Base-by-base conservation (phyloP, 2,329 filamentous ascomycete species). In the Escovopsis sp. region DNA sequence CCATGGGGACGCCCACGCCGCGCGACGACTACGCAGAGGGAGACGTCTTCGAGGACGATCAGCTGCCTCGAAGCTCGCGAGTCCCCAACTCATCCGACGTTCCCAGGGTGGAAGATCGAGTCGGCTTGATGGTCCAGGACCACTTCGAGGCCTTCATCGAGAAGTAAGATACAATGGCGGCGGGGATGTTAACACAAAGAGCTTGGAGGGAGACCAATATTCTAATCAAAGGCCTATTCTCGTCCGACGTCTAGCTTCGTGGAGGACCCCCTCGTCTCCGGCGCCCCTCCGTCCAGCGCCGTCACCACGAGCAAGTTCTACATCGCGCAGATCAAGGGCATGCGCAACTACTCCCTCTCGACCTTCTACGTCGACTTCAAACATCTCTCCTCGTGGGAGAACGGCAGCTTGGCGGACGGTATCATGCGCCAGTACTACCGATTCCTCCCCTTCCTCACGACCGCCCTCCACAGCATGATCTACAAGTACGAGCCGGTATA, bases 401-500 rank as follows among this genome's bases (percentile, higher is more conserved):
- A 88, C 51, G 85, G 83, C 42, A 80, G 83, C 45, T 68, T 98
- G 41, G 86, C 89, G 36, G 80, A 85, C 47, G 89, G 86, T 40
- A 82, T 96, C 48, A 82, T 87, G 50, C 80, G 79, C 53, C 83
- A 93, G 56, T 96, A 95, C 68, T 96, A 95, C 62, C 85, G 91
- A 51, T 94, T 94, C 59, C 72, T 93, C 23, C 91, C 91, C 3
- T 98, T 91, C 60, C 75, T 98, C 55, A 86, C 84, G 19, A 78
- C 83, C 49, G 88, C 82, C 26, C 69, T 98, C 36, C 87, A 98
- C 65, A 93, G 87, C 55, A 77, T 94, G 63, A 93, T 98, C 53
- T 82, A 85, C 51, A 94, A 94, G 65, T 82, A 95, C 64, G 89
- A 95, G 61, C 85, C 91, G 5, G 75, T 83, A 57, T 98, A 96